Percentiles rank a stretch among this genome's conserved stretches.
Evolutionary conservation across 163 green algal genomes (phyloP).

Genomic region (Chlamydomonas reinhardtii): DNA sequence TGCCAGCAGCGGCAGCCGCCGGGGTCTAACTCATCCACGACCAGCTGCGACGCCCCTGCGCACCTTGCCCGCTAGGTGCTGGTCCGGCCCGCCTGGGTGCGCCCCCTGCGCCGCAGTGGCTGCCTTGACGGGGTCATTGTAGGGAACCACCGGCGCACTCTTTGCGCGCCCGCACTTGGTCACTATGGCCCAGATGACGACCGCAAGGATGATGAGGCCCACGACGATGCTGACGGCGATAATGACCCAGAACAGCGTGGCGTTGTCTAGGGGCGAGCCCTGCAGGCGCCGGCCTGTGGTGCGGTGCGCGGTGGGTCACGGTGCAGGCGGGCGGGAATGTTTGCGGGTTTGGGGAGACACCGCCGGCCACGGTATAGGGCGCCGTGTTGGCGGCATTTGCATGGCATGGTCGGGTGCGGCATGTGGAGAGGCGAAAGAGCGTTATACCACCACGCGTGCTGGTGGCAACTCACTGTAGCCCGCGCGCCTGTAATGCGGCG

Average conservation of each 20-base stretch:
- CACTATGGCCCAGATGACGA: conserved; percentile 31
- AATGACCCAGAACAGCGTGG: conserved; percentile 15
- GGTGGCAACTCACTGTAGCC: no score
- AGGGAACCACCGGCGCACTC: background rate
- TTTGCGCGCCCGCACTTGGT: conserved; percentile 15
- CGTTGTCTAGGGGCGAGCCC: background rate
- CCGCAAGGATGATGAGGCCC: background rate
- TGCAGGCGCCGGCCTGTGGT: background rate
- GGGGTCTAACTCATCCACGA: no score
- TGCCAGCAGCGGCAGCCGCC: no score
- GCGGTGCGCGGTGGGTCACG: background rate
- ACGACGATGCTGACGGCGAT: conserved; percentile 13
- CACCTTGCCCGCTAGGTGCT: background rate
- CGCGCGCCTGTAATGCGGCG: no score
- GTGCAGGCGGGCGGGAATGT: no score
- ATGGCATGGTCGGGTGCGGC: no score
- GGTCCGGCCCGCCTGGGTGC: background rate
- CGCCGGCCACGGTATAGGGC: no score
- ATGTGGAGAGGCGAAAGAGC: no score
- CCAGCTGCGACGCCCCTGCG: no score
- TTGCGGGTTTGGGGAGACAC: background rate
- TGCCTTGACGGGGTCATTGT: no score
- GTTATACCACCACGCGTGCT: no score
- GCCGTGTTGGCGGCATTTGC: no score
- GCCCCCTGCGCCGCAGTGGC: background rate